Percentiles rank a stretch among this genome's conserved stretches.
These are phyloP conservation scores for Dendrobium catenatum DNA, from an alignment of 106 monocot genomes.

Conservation along the genomic window DNA sequence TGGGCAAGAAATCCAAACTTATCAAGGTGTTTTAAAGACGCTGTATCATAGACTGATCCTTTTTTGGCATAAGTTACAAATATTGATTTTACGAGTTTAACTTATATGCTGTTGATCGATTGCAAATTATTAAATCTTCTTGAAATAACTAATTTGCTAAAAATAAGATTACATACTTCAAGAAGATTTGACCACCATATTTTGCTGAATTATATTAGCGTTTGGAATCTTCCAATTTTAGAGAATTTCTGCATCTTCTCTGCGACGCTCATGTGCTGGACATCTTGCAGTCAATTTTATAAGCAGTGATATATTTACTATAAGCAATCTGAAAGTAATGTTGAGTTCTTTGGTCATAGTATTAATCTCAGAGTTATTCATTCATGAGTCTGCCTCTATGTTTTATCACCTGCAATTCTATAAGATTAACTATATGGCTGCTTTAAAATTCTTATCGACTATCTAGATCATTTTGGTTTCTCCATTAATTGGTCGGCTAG, in stretches of 20 bases:
- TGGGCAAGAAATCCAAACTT: slow-evolving; percentile 81
- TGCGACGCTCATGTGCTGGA: not conserved
- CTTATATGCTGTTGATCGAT: not conserved
- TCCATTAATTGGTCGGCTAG: not conserved
- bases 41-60: not conserved
- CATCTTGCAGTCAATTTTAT: not conserved
- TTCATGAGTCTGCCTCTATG: not conserved
- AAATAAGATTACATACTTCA: not conserved
- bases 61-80: not conserved
- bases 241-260: not conserved
- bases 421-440: not conserved
- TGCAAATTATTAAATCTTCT: not conserved
- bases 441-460: not conserved
- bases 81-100: not conserved
- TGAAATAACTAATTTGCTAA: not conserved
- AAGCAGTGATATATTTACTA: not conserved
- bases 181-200: not conserved
- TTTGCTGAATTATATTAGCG: not conserved
- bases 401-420: not conserved
- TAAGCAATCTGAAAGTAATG: not conserved
- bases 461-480: not conserved
- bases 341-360: not conserved
- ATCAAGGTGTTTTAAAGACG: slow-evolving; percentile 49
- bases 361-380: not conserved
- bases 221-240: not conserved